Evolutionary conservation across 495 filamentous ascomycete species (phyloP).

Genomic region (Lasiosphaeria miniovina): DNA sequence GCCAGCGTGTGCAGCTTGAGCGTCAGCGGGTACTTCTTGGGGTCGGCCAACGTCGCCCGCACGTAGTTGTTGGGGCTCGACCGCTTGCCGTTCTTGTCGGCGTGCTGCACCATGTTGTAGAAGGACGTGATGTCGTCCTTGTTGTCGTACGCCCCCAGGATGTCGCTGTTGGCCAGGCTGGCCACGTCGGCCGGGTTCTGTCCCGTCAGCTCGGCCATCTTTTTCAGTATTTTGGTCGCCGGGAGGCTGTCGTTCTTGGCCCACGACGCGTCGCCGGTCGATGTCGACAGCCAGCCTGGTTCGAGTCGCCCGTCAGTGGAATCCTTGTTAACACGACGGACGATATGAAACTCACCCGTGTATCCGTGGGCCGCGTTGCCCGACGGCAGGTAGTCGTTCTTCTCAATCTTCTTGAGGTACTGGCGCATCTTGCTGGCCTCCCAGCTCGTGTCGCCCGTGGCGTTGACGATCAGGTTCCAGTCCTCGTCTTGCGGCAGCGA

Average conservation of each 20-base stretch:
- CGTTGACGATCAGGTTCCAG: constrained; percentile 44
- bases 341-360: constrained; percentile 22
- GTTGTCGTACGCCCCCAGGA: constrained; percentile 35
- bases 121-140: constrained; percentile 40
- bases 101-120: constrained; percentile 44
- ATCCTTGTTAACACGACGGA: not conserved
- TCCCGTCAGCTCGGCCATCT: constrained; percentile 32
- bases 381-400: constrained; percentile 38
- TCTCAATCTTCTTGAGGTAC: constrained; percentile 43
- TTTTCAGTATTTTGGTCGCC: constrained; percentile 31
- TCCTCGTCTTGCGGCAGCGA: constrained; percentile 42
- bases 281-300: constrained; percentile 41
- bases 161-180: constrained; percentile 36
- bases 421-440: constrained; percentile 44
- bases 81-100: constrained; percentile 38
- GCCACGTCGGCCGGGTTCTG: constrained; percentile 32
- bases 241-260: constrained; percentile 26
- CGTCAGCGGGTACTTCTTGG: constrained; percentile 43
- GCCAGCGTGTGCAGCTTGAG: constrained; percentile 47
- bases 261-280: constrained; percentile 33
- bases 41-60: constrained; percentile 43
- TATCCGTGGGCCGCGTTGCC: constrained; percentile 44
- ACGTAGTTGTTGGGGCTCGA: constrained; percentile 43
- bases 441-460: constrained; percentile 46
- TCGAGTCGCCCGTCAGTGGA: not conserved